These are phyloP conservation scores for Didymella pinodella DNA, from an alignment of 2,329 filamentous ascomycete species.

Conservation along the genomic window DNA sequence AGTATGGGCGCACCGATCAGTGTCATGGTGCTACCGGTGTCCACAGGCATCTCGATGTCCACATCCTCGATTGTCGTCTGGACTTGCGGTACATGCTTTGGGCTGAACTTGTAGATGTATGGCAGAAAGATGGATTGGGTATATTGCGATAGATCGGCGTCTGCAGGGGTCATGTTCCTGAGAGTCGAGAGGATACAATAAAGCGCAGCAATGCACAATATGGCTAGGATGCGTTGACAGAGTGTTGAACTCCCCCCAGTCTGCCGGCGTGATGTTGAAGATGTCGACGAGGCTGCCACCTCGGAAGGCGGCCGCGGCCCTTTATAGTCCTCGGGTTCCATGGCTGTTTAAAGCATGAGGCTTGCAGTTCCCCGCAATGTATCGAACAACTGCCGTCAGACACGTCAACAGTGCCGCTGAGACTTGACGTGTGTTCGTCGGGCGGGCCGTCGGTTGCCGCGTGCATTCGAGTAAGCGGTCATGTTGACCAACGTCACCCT, in stretches of 20 bases:
- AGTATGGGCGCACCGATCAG: constrained; percentile 46
- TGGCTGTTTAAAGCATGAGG: constrained; percentile 29
- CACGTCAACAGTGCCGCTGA: constrained; percentile 25
- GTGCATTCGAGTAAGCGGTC: background rate
- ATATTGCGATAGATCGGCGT: constrained; percentile 23
- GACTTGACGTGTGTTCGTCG: constrained; percentile 12
- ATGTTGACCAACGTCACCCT: constrained; percentile 7
- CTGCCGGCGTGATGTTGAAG: constrained; percentile 27
- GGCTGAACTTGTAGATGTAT: constrained; percentile 39
- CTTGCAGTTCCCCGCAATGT: constrained; percentile 21
- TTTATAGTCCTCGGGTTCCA: constrained; percentile 32
- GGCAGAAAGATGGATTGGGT: constrained; percentile 45
- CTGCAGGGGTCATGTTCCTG: constrained; percentile 21
- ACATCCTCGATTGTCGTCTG: constrained; percentile 39
- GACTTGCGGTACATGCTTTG: constrained; percentile 38
- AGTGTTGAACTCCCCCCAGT: constrained; percentile 34
- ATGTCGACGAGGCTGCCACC: constrained; percentile 9
- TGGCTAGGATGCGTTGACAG: constrained; percentile 22
- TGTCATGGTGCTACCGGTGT: constrained; percentile 48
- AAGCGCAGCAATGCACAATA: constrained; percentile 8
- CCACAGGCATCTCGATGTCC: constrained; percentile 44
- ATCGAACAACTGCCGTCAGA: constrained; percentile 14
- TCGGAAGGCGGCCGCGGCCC: constrained; percentile 13
- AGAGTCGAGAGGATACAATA: constrained; percentile 19
- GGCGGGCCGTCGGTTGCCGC: constrained; percentile 4